A percentile compares a stretch with the other conserved stretches of the same genome.
These are phyloP conservation scores for Emergomyces orientalis DNA, from an alignment of 2,329 filamentous ascomycete species.

Conservation along the genomic window DNA sequence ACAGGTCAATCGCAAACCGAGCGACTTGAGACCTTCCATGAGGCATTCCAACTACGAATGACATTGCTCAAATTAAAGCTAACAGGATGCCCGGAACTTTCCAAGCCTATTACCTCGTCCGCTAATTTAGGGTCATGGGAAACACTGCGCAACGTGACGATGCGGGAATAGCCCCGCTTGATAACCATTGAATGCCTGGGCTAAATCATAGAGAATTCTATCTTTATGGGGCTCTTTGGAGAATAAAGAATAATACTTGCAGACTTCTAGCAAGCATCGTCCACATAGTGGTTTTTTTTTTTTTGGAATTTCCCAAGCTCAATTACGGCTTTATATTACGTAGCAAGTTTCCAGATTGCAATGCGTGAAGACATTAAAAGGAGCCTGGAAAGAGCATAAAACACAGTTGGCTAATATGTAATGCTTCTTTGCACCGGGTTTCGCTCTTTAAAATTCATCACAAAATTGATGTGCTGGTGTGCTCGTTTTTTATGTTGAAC, in stretches of 20 bases:
- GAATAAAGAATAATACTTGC: neutral
- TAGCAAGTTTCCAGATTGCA: too few species aligned
- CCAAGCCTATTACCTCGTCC: too few species aligned
- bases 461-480: neutral
- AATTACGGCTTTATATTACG: too few species aligned
- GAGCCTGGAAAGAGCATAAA: neutral
- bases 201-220: neutral
- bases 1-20: neutral
- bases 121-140: too few species aligned
- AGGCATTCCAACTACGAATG: neutral
- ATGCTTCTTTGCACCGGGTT: neutral
- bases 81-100: too few species aligned
- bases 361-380: neutral
- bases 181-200: neutral
- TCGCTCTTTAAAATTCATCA: neutral
- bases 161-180: too few species aligned
- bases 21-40: neutral
- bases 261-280: neutral
- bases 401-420: neutral
- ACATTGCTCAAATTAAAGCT: neutral
- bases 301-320: too few species aligned
- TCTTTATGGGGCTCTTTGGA: neutral
- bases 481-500: neutral
- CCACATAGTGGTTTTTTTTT: neutral
- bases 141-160: too few species aligned